These are phyloP conservation scores for Coemansia sp. DNA, from an alignment of 192 early-diverging fungal species.

Conservation along the genomic window DNA sequence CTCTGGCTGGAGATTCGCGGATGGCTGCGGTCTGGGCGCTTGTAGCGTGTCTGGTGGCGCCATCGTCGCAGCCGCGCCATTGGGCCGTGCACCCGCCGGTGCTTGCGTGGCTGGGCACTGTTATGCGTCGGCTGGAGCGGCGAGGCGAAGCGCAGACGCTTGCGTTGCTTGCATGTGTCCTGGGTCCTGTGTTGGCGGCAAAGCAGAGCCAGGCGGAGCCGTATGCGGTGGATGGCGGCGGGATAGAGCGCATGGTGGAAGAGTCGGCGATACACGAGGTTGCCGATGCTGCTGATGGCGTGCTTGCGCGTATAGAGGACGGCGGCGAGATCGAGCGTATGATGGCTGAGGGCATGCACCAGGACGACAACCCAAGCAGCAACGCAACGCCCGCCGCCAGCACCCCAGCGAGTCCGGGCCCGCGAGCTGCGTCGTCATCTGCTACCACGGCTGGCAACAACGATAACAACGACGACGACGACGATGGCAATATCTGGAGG, in stretches of 20 bases:
- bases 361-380: not conserved
- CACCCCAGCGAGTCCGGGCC: not conserved
- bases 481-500: constrained; percentile 37
- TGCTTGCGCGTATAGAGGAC: constrained; percentile 20
- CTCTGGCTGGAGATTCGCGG: constrained; percentile 5
- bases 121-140: constrained; percentile 30
- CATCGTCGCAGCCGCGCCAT: not conserved
- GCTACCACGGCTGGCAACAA: not conserved
- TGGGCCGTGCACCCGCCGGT: constrained; percentile 36
- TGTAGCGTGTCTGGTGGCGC: constrained; percentile 18
- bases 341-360: constrained; percentile 40
- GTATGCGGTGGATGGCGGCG: constrained; percentile 1
- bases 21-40: constrained; percentile 45
- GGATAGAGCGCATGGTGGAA: not conserved
- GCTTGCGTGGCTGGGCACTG: constrained; percentile 31
- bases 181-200: constrained; percentile 12
- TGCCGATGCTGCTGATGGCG: constrained; percentile 28
- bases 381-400: constrained; percentile 6
- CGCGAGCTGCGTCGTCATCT: not conserved
- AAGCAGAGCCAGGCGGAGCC: not conserved
- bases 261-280: not conserved
- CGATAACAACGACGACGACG: not conserved
- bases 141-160: constrained; percentile 53
- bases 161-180: constrained; percentile 47
- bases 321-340: constrained; percentile 43